Base-by-base conservation (phyloP, 352 stramenopile genomes). In the Globisporangium irregulare region DNA sequence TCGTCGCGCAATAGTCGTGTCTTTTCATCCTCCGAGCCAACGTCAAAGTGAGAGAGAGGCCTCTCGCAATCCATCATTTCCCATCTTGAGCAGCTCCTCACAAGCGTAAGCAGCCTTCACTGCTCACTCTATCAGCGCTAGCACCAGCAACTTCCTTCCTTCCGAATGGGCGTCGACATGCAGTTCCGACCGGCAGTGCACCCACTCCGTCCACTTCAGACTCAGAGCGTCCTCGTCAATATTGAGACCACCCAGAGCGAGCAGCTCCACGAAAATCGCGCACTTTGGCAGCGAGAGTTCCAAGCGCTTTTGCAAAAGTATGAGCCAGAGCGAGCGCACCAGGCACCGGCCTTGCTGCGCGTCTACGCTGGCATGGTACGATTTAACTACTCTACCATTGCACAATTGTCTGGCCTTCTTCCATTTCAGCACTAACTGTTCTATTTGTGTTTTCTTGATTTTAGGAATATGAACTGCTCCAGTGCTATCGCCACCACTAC, bases 401-500 rank as follows among this genome's bases (percentile, higher is more conserved):
- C 38, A 7, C 38, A 48, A 20, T 48, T 48, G 38, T 15, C 15
- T 4, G 15, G 15, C n/a, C 41, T n/a, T 20, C 14, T 20, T 7
- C 4, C 4, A n/a, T 6, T n/a, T 4, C 41, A 20, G 15, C 38
- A 22, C 41, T 50, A 50, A 50, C 41, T 50, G 15, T 7, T 48
- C 3, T n/a, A 18, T 1, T 48, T 48, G 41, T 50, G 41, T 34
- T 1, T 18, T 66, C 20, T 54, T 48, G 24, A 27, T 15, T 51
- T 1, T 29, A 78, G 77, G 83, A 91, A 22, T 75, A 73, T n/a
- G 83, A 91, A 53, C 70, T 90, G 29, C 53, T 90, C 53, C 78
- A 84, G 66, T 89, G 81, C 69, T 90, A 89, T 65, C 83, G 83
- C 48, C 81, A 87, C 60, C 87, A 81, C 62, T 90, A 89, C 76